Base-by-base conservation (phyloP, 345 rosid genomes). In the Zanthoxylum bungeanum region DNA sequence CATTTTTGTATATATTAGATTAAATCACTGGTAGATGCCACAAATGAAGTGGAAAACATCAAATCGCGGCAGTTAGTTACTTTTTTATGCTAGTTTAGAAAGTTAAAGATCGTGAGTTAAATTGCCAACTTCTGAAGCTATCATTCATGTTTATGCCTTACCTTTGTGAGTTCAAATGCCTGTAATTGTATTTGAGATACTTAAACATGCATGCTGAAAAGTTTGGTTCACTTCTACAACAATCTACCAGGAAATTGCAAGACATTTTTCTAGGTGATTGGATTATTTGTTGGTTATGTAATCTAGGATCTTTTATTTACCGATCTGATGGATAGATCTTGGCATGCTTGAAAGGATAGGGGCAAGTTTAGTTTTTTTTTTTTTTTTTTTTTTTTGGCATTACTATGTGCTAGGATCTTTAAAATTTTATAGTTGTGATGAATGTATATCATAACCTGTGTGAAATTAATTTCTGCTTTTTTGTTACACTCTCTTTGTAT, bases 81-180 rank as follows among this genome's bases (percentile, higher is more conserved):
- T 31, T 11, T 50, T n/a, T 50, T 50, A n/a, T 58, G 68, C 68
- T 64, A 64, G 40, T 68, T 69, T 28, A 33, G 25, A 55, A 69
- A 42, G 27, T 27, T 40, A n/a, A 44, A 40, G 40, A 7, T n/a
- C 42, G 28, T 27, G 31, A 57, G 40, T 68, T 42, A 21, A 57
- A 4, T 69, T 69, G 53, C 30, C 53, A 19, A 69, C 11, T 55
- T 69, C 31, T 53, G 60, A 21, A 67, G 47, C 44, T 37, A 3
- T 34, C 22, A 53, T 51, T 56, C 19, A 16, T 36, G n/a, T 22
- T 37, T 16, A 24, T 16, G 30, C 21, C 11, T 21, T 49, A 28
- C 31, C 70, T 22, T 14, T 50, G 5, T 52, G 11, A 50, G 44
- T 50, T 51, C 33, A 33, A 7, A 52, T 22, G 9, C 44, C 30